These are phyloP conservation scores for Rhizomucor miehei DNA, from an alignment of 371 early-diverging fungal genomes.

Conservation along the genomic window DNA sequence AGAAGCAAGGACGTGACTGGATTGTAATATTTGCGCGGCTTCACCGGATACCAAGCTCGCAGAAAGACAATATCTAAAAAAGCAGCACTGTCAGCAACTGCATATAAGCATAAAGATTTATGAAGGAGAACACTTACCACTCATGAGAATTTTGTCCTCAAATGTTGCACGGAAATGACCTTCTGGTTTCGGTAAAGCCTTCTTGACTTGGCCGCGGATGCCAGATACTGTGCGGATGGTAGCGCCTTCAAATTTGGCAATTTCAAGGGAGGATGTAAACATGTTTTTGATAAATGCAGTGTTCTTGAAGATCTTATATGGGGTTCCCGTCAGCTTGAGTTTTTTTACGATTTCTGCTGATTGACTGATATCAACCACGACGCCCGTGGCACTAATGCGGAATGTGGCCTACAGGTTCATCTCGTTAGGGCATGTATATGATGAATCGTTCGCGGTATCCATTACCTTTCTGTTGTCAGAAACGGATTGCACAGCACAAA, in stretches of 20 bases:
- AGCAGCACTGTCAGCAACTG: not conserved
- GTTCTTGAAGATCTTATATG: conserved; percentile 94
- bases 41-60: conserved; percentile 95
- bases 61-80: conserved; percentile 94
- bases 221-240: conserved; percentile 96
- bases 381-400: conserved; percentile 94
- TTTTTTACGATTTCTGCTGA: conserved; percentile 96
- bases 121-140: conserved; percentile 38
- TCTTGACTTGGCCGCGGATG: conserved; percentile 98
- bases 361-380: conserved; percentile 90
- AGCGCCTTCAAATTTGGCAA: conserved; percentile 98
- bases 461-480: conserved; percentile 64
- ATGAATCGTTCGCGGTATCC: not conserved
- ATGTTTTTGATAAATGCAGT: conserved; percentile 99
- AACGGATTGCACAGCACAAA: conserved; percentile 88
- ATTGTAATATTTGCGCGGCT: conserved; percentile 92
- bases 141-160: conserved; percentile 96
- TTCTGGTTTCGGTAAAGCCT: conserved; percentile 77
- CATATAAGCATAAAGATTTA: not conserved
- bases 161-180: conserved; percentile 99
- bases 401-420: conserved; percentile 58
- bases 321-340: conserved; percentile 96
- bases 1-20: conserved; percentile 89
- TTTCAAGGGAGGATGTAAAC: conserved; percentile 98
- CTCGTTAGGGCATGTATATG: not conserved